A percentile compares a stretch with the other conserved stretches of the same genome.
These are phyloP conservation scores for Ophiostoma montium DNA, from an alignment of 2,329 filamentous ascomycete genomes.

Conservation along the genomic window DNA sequence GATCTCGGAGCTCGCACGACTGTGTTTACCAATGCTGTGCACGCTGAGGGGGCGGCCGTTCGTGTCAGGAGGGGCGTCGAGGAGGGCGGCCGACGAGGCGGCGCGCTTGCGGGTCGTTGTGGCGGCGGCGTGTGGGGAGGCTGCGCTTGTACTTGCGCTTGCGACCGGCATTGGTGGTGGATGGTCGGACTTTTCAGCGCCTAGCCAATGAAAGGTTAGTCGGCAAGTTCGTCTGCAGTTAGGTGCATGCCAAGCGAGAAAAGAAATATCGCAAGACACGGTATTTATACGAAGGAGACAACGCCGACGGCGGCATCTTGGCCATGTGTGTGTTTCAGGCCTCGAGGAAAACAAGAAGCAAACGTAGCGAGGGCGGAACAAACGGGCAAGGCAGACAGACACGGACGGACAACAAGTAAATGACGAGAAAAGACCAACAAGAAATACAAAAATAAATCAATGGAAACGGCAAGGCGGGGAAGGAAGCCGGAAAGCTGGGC, in stretches of 20 bases:
- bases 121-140: neutral
- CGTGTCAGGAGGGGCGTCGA: slow-evolving; percentile 39
- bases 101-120: slow-evolving; percentile 36
- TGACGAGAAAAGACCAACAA: no score
- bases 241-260: neutral
- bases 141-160: neutral
- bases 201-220: neutral
- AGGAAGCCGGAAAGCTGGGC: neutral
- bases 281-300: neutral
- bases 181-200: slow-evolving; percentile 2
- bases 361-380: neutral
- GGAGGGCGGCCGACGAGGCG: slow-evolving; percentile 47
- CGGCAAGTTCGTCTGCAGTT: neutral
- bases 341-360: neutral
- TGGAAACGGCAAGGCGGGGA: neutral
- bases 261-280: neutral
- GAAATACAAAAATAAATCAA: neutral
- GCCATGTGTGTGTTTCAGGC: neutral
- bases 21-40: slow-evolving; percentile 43
- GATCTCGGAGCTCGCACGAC: slow-evolving; percentile 57
- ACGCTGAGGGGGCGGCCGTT: slow-evolving; percentile 42
- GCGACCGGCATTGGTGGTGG: neutral
- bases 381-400: neutral
- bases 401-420: neutral
- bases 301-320: neutral